Base-by-base conservation (phyloP, 1,284 basidiomycete species). In the Microbotryum saponariae region DNA sequence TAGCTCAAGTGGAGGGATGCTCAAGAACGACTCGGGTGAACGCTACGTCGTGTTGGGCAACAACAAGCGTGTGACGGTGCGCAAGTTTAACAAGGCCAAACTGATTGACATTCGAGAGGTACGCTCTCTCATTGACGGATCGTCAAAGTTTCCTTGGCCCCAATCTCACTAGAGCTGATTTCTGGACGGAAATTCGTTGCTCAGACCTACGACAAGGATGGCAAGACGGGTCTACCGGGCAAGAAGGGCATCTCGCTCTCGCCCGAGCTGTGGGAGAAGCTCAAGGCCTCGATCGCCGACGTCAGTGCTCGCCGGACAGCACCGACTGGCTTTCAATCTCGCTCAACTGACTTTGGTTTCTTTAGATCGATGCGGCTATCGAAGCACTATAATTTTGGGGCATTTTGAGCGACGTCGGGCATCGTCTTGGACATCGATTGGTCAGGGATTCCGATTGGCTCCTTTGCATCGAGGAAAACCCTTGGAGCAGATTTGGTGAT, bases 21-120 rank as follows among this genome's bases (percentile, higher is more conserved):
- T 51, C 29, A 46, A 47, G n/a, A 59, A 69, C 55, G 61, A 55
- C 31, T 18, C 59, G 4, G 65, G 62, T 16, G 61, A 69, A 12
- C 9, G 21, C 6, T 66, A 51, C 54, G 9, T 66, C 45, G 53
- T 56, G 20, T 42, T 68, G 8, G 49, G 46, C 12, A 31, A 50
- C 12, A 56, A 57, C 23, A 42, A 47, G 18, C 45, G 64, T 20
- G 54, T 61, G n/a, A 66, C 64, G 6, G 63, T 71, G 16, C 27
- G 65, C n/a, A 21, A 60, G 33, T 71, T 58, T 60, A 64, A 62
- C 23, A 54, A 47, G 20, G 61, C 54, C 47, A 60, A 53, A 6
- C 51, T 59, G 14, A 44, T 71, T 47, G 63, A 68, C 53, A 67
- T 71, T 44, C 66, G 70, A 33, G 70, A 70, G 57, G 60, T 62